A percentile compares a stretch with the other conserved stretches of the same genome.
These are phyloP conservation scores for Glebionis coronaria DNA, from an alignment of 129 eudicot species.

Conservation along the genomic window DNA sequence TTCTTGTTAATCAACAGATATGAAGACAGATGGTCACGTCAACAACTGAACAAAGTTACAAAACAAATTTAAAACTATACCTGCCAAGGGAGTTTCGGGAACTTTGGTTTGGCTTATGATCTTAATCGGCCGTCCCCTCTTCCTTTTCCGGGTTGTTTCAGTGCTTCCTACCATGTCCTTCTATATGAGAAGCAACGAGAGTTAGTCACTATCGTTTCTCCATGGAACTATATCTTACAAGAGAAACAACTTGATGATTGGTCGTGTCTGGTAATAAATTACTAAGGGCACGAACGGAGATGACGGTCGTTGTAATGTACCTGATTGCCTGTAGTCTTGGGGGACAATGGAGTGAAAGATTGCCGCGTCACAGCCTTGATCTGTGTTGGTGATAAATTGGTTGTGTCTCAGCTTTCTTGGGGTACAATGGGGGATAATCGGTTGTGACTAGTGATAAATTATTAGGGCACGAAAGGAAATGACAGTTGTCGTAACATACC, in stretches of 20 bases:
- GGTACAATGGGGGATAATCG: no score
- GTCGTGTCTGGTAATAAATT: no score
- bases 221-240: slow-evolving; percentile 6
- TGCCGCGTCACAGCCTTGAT: not conserved
- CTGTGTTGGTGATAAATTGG: no score
- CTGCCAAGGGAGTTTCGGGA: slow-evolving; percentile 30
- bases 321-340: not conserved
- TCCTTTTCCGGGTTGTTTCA: slow-evolving; percentile 27
- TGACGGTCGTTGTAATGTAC: not conserved
- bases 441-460: no score
- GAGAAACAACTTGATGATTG: not conserved
- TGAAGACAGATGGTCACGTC: slow-evolving; percentile 4
- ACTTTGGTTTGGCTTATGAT: slow-evolving; percentile 1
- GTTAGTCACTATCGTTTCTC: not conserved
- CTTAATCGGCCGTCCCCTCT: slow-evolving; percentile 54
- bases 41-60: not conserved
- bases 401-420: no score
- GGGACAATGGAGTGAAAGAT: not conserved
- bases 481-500: no score
- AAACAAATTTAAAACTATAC: slow-evolving; percentile 18
- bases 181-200: slow-evolving; percentile 32
- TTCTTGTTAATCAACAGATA: not conserved
- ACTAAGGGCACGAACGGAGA: no score
- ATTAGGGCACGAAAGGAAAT: no score
- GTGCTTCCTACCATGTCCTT: slow-evolving; percentile 28